A percentile compares a stretch with the other conserved stretches of the same genome.
phyloP scores from a whole-genome alignment of 345 rosid species.

The Passiflora organensis region DNA sequence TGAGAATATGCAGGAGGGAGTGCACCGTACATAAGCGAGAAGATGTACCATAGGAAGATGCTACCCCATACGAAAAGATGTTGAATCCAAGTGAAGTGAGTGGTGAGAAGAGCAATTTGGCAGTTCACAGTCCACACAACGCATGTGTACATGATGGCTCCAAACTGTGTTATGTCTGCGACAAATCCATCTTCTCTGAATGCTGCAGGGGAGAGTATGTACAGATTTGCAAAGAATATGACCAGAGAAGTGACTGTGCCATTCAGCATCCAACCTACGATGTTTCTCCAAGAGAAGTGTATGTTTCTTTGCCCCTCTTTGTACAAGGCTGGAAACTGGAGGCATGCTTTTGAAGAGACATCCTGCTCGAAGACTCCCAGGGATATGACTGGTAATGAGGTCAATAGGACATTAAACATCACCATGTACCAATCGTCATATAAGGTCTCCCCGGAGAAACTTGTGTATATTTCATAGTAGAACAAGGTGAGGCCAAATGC shows the following conservation, averaged over 20 bases:
- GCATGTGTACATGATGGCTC: conserved; percentile 53
- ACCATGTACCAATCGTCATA: conserved; percentile 68
- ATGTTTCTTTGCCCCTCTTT: conserved; percentile 66
- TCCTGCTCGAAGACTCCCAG: conserved; percentile 78
- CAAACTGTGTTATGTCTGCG: conserved; percentile 44
- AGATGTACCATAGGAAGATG: conserved; percentile 55
- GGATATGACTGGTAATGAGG: conserved; percentile 74
- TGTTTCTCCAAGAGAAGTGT: conserved; percentile 62
- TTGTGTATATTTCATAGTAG: conserved; percentile 64
- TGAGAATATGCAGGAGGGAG: conserved; percentile 43
- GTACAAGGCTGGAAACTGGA: conserved; percentile 79
- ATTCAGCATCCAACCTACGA: conserved; percentile 65
- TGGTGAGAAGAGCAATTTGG: conserved; percentile 61
- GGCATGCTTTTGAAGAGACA: conserved; percentile 68
- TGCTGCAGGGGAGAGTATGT: conserved; percentile 38
- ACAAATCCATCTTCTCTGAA: conserved; percentile 36
- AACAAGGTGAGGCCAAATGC: conserved; percentile 74
- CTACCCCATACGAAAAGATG: conserved; percentile 73
- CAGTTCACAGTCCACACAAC: conserved; percentile 65
- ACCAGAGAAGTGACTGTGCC: conserved; percentile 50
- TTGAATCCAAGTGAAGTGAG: conserved; percentile 79
- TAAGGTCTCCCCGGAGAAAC: conserved; percentile 61
- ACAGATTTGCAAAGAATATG: conserved; percentile 41
- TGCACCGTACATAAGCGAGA: conserved; percentile 40
- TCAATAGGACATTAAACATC: conserved; percentile 62